Conservation (phyloP, 163 green algal species). For the Coccomyxa subellipsoidea region DNA sequence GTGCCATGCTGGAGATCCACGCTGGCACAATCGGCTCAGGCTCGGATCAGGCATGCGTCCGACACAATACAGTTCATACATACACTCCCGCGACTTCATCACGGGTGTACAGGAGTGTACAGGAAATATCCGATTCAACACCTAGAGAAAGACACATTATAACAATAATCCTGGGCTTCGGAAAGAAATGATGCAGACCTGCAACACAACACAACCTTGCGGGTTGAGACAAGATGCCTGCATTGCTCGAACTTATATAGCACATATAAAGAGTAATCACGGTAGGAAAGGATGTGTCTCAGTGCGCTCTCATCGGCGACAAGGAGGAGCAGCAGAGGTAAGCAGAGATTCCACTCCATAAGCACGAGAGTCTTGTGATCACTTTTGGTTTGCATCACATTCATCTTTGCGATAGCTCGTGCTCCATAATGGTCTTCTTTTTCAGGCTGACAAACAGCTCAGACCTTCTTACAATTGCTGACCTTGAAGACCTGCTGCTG, state of each 20-base stretch:
- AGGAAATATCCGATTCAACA: no score
- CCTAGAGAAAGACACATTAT: no score
- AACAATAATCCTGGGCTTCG: no score
- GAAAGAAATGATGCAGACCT: not conserved
- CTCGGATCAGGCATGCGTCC: not conserved
- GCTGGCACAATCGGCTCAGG: not conserved
- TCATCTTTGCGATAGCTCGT: no score
- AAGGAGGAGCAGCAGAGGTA: not conserved
- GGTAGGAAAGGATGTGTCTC: not conserved
- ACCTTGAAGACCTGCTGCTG: no score
- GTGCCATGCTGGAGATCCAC: not conserved
- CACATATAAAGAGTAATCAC: not conserved
- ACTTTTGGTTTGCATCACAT: no score
- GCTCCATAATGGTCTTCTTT: no score
- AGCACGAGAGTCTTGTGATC: not conserved
- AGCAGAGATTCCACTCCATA: not conserved
- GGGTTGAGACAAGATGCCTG: not conserved
- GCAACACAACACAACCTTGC: not conserved
- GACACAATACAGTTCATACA: not conserved
- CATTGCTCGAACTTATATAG: not conserved
- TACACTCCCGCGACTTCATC: not conserved
- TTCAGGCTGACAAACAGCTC: no score
- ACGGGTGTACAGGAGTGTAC: not conserved
- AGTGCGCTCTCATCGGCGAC: not conserved
- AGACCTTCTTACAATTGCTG: no score